Conservation (phyloP, 106 monocot genomes). For the Triglochin maritima region DNA sequence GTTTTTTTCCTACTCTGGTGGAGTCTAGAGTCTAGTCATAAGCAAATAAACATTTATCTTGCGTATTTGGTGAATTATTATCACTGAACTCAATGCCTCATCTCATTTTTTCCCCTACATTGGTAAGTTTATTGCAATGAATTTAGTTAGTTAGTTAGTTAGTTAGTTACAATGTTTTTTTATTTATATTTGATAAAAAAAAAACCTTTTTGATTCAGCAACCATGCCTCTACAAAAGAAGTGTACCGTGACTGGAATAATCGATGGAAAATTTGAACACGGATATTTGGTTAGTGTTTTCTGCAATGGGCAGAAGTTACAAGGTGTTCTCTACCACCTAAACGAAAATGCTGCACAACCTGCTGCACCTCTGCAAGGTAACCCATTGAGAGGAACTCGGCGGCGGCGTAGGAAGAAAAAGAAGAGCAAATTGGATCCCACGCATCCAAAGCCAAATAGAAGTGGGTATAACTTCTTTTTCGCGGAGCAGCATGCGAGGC, state of each 20-base stretch:
- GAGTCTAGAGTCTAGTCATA: too few relatives aligned
- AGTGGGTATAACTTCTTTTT: constrained; percentile 99
- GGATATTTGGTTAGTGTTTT: constrained; percentile 76
- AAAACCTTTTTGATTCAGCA: neutral
- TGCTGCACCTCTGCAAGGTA: neutral
- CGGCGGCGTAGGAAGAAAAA: constrained; percentile 57
- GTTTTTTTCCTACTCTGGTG: too few relatives aligned
- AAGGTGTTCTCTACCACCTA: constrained; percentile 58
- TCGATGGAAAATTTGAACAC: constrained; percentile 88
- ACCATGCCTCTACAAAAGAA: constrained; percentile 4
- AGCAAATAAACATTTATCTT: too few relatives aligned
- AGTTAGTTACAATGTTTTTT: neutral
- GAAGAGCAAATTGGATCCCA: constrained; percentile 60
- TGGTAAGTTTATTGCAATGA: neutral
- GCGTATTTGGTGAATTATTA: too few relatives aligned
- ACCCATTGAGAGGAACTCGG: neutral
- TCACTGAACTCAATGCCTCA: too few relatives aligned
- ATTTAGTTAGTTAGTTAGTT: neutral
- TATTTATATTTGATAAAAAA: neutral
- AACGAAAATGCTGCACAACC: constrained; percentile 8
- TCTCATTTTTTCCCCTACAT: too few relatives aligned
- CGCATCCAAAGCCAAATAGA: constrained; percentile 82
- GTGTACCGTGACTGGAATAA: constrained; percentile 44
- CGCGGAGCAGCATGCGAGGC: constrained; percentile 72
- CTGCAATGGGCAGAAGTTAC: constrained; percentile 37